Evolutionary conservation across 371 early-diverging fungal species (phyloP).

Genomic region (Actinomucor elegans): DNA sequence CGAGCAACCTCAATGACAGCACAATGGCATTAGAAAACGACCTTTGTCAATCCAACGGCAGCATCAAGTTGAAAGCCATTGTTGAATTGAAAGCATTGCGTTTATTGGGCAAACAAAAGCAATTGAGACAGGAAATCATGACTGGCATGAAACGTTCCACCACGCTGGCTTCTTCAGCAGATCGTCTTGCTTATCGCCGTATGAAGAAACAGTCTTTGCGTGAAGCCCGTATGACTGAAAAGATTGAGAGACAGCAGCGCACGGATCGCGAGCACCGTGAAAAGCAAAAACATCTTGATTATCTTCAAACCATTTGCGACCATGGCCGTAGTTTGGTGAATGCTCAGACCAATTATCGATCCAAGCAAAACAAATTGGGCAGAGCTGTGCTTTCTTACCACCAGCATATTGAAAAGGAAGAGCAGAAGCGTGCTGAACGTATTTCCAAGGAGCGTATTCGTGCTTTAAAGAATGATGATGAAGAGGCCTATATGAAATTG

Average conservation of each 20-base stretch:
- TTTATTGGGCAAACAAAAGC: conserved; percentile 75
- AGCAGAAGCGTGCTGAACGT: conserved; percentile 81
- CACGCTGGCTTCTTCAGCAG: conserved; percentile 76
- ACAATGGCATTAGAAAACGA: conserved; percentile 12
- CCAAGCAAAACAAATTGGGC: conserved; percentile 68
- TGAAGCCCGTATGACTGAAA: conserved; percentile 90
- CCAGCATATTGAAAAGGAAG: conserved; percentile 86
- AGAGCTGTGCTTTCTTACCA: conserved; percentile 78
- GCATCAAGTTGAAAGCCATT: conserved; percentile 60
- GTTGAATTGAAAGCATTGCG: conserved; percentile 86
- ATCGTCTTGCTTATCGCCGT: conserved; percentile 78
- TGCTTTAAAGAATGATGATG: conserved; percentile 93
- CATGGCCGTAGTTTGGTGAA: conserved; percentile 77
- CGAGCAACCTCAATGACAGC: conserved; percentile 27
- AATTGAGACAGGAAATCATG: conserved; percentile 80
- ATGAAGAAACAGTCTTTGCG: conserved; percentile 89
- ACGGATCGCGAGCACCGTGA: conserved; percentile 86
- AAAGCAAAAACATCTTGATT: conserved; percentile 81
- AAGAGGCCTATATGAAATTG: conserved; percentile 94
- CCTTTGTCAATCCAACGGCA: conserved; percentile 9
- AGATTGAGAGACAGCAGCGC: conserved; percentile 86
- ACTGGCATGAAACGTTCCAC: conserved; percentile 67
- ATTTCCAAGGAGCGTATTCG: conserved; percentile 92
- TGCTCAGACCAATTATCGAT: conserved; percentile 65
- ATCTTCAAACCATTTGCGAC: conserved; percentile 69